Conservation (phyloP, 2,329 filamentous ascomycete genomes). For the Diaporthe velutina region DNA sequence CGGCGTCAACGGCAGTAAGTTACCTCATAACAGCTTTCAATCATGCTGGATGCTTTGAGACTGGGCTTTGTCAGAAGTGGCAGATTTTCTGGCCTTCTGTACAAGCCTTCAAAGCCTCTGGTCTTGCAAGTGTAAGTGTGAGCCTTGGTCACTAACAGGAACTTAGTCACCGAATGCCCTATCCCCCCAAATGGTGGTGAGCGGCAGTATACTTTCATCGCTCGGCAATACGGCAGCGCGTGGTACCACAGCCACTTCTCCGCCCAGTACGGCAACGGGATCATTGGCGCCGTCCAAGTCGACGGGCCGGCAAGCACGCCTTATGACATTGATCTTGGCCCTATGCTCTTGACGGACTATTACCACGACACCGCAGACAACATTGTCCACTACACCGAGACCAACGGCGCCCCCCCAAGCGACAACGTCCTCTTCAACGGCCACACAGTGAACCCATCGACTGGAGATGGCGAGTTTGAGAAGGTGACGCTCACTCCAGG, state of each 20-base stretch:
- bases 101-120: not conserved
- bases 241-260: constrained; percentile 64
- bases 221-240: constrained; percentile 54
- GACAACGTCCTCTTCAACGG: constrained; percentile 63
- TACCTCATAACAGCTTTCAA: not conserved
- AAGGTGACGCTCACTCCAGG: constrained; percentile 54
- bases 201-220: constrained; percentile 53
- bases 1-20: constrained; percentile 54
- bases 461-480: constrained; percentile 48
- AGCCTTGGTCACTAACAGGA: not conserved
- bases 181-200: constrained; percentile 51
- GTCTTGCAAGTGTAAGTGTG: not conserved
- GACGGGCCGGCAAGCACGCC: constrained; percentile 60
- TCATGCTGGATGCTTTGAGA: not conserved
- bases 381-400: constrained; percentile 43
- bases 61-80: not conserved
- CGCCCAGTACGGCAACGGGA: constrained; percentile 60
- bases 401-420: constrained; percentile 48
- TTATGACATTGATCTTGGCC: constrained; percentile 65
- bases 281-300: constrained; percentile 62
- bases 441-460: constrained; percentile 49
- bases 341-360: constrained; percentile 64
- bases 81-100: not conserved
- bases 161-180: constrained; percentile 54
- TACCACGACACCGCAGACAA: constrained; percentile 54